These are phyloP conservation scores for Choanephora cucurbitarum DNA, from an alignment of 371 early-diverging fungal genomes.

Conservation along the genomic window DNA sequence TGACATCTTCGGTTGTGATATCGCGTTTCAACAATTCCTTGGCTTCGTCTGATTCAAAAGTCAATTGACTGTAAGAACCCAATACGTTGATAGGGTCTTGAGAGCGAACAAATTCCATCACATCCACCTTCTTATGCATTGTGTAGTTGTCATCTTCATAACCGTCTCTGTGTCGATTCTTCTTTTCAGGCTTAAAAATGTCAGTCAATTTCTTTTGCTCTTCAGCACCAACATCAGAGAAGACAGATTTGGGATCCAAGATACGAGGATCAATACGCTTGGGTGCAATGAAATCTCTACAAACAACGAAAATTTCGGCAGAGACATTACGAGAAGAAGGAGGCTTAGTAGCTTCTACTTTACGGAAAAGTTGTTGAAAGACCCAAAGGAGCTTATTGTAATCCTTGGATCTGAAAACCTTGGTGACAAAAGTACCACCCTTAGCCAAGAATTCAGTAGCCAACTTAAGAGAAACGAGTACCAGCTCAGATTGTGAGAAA, in stretches of 20 bases:
- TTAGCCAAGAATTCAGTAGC: slow-evolving; percentile 94
- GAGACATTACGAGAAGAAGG: slow-evolving; percentile 99
- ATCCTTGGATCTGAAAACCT: slow-evolving; percentile 99
- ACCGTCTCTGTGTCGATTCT: slow-evolving; percentile 90
- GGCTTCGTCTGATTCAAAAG: slow-evolving; percentile 70
- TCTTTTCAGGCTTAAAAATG: slow-evolving; percentile 86
- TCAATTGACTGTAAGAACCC: slow-evolving; percentile 73
- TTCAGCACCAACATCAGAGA: slow-evolving; percentile 83
- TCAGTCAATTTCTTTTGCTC: slow-evolving; percentile 53
- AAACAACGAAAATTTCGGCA: slow-evolving; percentile 99
- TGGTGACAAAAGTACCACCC: slow-evolving; percentile 99
- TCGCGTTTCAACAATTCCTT: slow-evolving; percentile 61
- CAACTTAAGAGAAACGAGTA: slow-evolving; percentile 93
- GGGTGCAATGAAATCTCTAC: slow-evolving; percentile 93
- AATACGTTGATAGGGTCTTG: slow-evolving; percentile 79
- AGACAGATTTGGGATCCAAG: slow-evolving; percentile 94
- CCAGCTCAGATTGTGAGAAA: slow-evolving; percentile 97
- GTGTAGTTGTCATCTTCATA: slow-evolving; percentile 95
- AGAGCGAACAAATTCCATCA: slow-evolving; percentile 77
- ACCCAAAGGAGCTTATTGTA: slow-evolving; percentile 99
- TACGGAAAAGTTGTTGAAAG: slow-evolving; percentile 96
- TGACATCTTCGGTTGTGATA: slow-evolving; percentile 81
- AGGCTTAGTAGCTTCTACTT: slow-evolving; percentile 99
- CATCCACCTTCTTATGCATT: slow-evolving; percentile 70
- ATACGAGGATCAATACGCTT: slow-evolving; percentile 95